Evolutionary conservation across 805 yeast species (phyloP), one percentile per base, ranked within the genome.

Genomic region (Cyberlindnera euphorbiiphila): DNA sequence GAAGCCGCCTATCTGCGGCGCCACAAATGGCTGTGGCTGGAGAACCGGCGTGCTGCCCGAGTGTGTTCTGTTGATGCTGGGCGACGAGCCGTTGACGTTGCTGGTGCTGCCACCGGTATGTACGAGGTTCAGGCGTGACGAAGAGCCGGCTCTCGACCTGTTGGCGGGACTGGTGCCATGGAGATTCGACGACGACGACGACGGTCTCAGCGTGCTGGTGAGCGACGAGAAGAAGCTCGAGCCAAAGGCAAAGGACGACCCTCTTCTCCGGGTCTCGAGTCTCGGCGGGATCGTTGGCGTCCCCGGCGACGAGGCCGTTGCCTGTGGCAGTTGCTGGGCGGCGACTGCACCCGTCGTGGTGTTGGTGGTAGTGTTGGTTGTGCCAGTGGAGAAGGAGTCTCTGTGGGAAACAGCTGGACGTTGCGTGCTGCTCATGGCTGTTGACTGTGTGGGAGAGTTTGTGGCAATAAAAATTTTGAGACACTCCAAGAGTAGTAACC

Each of bases 141-240:
- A 47, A 6, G 58, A 55, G 15, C 51, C 49, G 2, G 58, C 55
- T 30, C 59, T 47, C 12, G 58, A 55, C 10, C 58, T 48, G 28
- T 36, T 34, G 30, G 45, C 6, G 23, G 38, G 34, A 16, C 36
- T 33, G 29, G 19, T 17, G 18, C 25, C 4, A 24, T 25, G 33
- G 22, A 42, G 33, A 21, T 50, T 43, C 7, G 57, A 41, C 2
- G 59, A 53, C 7, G 56, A 46, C 3, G 55, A 45, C 21, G 42
- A 44, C 3, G 43, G 46, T 39, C 60, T 49, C 25, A 55, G 31
- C 0, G 60, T 34, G 42, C 35, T 54, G 6, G 59, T 46, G 19
- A 55, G 29, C 13, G 52, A 49, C 8, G 54, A 46, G 36, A 55
- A 54, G 39, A 55, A 50, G 36, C 26, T 49, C 2, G 55, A 37